These are phyloP conservation scores for Phialophora chinensis DNA, from an alignment of 2,329 filamentous ascomycete genomes.

Conservation along the genomic window DNA sequence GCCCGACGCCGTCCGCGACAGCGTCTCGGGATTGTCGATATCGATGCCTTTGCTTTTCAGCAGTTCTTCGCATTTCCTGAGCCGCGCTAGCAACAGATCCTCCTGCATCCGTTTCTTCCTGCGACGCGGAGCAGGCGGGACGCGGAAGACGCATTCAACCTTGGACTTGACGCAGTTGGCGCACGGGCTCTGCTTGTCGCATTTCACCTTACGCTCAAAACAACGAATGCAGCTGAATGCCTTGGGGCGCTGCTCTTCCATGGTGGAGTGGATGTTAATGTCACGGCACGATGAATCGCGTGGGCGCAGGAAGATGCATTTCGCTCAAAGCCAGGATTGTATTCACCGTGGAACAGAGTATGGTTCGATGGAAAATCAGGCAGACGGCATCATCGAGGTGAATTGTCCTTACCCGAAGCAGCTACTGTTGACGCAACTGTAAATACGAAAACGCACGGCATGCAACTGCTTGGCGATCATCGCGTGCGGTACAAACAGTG, in stretches of 20 bases:
- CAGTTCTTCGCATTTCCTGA: constrained; percentile 38
- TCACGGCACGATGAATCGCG: not conserved
- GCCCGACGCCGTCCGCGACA: not conserved
- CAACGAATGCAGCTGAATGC: constrained; percentile 40
- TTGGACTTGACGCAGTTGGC: constrained; percentile 53
- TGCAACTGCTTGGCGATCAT: too few species aligned
- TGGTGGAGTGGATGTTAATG: not conserved
- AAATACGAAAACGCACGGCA: not conserved
- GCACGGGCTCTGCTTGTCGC: constrained; percentile 49
- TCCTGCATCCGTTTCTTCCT: constrained; percentile 41
- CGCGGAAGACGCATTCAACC: constrained; percentile 46
- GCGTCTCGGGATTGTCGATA: constrained; percentile 21
- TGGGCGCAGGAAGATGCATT: not conserved
- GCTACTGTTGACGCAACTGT: constrained; percentile 7
- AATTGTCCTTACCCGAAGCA: constrained; percentile 7
- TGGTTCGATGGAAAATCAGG: not conserved
- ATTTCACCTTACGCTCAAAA: constrained; percentile 50
- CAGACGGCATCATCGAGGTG: constrained; percentile 2
- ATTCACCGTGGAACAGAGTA: not conserved
- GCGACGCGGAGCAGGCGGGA: constrained; percentile 39
- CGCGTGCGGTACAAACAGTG: too few species aligned
- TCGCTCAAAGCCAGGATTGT: not conserved
- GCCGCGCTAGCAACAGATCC: constrained; percentile 38
- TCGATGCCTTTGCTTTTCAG: constrained; percentile 37
- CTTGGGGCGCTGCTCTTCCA: constrained; percentile 28